Evolutionary conservation across 2,329 filamentous ascomycete genomes (phyloP).

Genomic region (Gaeumannomyces sp.): DNA sequence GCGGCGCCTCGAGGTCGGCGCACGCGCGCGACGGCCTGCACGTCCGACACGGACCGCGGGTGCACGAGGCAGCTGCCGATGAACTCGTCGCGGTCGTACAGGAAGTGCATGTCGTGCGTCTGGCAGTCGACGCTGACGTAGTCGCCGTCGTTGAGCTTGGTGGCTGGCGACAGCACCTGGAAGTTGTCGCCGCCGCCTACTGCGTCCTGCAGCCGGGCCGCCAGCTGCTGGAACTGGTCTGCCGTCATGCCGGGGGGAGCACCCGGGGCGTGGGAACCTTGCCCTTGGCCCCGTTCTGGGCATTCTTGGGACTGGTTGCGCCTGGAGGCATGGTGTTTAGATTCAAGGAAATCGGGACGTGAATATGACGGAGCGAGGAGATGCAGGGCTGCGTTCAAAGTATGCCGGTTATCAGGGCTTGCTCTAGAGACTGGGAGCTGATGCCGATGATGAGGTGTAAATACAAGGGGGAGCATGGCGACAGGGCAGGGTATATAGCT

Average conservation of each 20-base stretch:
- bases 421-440: too few relatives aligned
- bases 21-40: slow-evolving; percentile 28
- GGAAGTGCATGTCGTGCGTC: slow-evolving; percentile 30
- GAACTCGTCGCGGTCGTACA: slow-evolving; percentile 36
- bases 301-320: not conserved
- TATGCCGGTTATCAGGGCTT: too few relatives aligned
- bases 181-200: slow-evolving; percentile 11
- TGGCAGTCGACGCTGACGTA: slow-evolving; percentile 22
- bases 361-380: too few relatives aligned
- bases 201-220: not conserved
- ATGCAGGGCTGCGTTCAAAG: too few relatives aligned
- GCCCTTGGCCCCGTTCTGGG: not conserved
- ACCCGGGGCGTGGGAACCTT: not conserved
- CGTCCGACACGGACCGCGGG: slow-evolving; percentile 29
- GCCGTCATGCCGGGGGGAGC: not conserved
- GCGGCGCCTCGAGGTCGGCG: slow-evolving; percentile 33
- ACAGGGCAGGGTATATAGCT: too few relatives aligned
- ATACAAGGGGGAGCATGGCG: too few relatives aligned
- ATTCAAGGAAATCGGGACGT: not conserved
- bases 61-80: slow-evolving; percentile 32
- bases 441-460: too few relatives aligned
- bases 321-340: not conserved
- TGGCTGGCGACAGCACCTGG: slow-evolving; percentile 14
- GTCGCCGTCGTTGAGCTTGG: slow-evolving; percentile 18
- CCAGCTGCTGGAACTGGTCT: not conserved